Evolutionary conservation across 768 basidiomycete species (phyloP).

Genomic region (Lentinula lateritia): DNA sequence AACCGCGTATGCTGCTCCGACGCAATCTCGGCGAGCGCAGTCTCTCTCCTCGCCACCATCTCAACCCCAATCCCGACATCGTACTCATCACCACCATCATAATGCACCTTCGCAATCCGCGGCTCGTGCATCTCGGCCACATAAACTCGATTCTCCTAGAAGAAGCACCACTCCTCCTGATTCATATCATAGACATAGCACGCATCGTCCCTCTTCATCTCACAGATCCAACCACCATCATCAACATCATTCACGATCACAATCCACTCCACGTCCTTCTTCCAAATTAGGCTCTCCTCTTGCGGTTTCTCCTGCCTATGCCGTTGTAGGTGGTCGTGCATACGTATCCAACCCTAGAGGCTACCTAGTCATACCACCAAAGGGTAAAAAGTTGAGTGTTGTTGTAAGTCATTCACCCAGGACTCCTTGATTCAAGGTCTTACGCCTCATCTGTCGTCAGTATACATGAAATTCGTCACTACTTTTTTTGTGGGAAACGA

Average conservation of each 20-base stretch:
- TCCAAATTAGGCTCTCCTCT: neutral
- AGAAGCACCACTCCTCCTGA: neutral
- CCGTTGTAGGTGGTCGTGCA: neutral
- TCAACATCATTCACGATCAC: neutral
- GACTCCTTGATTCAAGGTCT: neutral
- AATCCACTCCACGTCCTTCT: conserved; percentile 2
- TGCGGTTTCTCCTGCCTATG: neutral
- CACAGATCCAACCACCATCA: neutral
- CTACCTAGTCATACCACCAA: neutral
- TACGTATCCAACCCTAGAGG: neutral
- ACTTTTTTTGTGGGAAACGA: no score
- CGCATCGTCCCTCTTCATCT: neutral
- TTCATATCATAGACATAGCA: neutral
- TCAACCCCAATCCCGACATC: neutral
- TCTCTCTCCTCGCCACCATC: neutral
- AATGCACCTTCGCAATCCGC: neutral
- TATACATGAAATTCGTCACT: neutral
- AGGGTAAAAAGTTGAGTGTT: neutral
- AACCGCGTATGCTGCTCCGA: neutral
- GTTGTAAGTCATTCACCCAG: neutral
- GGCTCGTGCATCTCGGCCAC: neutral
- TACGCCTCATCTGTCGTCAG: neutral
- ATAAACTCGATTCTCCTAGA: neutral
- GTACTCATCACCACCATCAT: neutral
- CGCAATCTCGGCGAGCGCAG: neutral